phyloP scores from a whole-genome alignment of 164 flowering plant species.

The Liriodendron chinense region DNA sequence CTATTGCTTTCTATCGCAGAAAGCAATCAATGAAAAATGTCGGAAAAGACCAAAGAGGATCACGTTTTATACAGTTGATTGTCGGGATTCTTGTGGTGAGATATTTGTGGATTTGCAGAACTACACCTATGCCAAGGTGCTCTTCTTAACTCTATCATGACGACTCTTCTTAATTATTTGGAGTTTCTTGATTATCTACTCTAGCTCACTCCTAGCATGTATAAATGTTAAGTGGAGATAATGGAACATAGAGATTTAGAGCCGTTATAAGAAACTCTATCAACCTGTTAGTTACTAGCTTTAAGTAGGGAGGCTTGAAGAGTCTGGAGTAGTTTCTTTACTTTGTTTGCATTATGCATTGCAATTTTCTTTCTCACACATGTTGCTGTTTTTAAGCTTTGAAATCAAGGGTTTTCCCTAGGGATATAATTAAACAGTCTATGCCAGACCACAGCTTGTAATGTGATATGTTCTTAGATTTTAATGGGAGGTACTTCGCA shows the following conservation, averaged over 20 bases:
- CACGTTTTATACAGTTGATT: slow-evolving; percentile 85
- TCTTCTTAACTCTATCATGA: no score
- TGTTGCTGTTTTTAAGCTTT: neutral
- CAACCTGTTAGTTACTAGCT: neutral
- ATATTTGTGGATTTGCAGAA: slow-evolving; percentile 89
- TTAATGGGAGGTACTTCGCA: no score
- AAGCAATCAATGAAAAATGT: slow-evolving; percentile 74
- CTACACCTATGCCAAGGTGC: slow-evolving; percentile 68
- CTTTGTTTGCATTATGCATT: neutral
- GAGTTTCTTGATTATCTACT: neutral
- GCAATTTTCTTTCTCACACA: neutral
- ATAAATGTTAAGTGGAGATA: no score
- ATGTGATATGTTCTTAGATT: no score
- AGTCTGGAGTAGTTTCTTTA: neutral
- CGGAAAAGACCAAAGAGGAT: slow-evolving; percentile 64
- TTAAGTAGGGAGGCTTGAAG: neutral
- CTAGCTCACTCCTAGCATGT: no score
- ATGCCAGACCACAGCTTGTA: no score
- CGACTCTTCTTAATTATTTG: neutral
- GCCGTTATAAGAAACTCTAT: neutral
- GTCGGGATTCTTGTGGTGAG: slow-evolving; percentile 91
- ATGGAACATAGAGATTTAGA: neutral
- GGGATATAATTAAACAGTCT: neutral
- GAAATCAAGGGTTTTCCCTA: neutral
- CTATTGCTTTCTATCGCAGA: slow-evolving; percentile 39